A percentile compares a stretch with the other conserved stretches of the same genome.
These are phyloP conservation scores for Populus alba DNA, from an alignment of 345 rosid species.

Conservation along the genomic window DNA sequence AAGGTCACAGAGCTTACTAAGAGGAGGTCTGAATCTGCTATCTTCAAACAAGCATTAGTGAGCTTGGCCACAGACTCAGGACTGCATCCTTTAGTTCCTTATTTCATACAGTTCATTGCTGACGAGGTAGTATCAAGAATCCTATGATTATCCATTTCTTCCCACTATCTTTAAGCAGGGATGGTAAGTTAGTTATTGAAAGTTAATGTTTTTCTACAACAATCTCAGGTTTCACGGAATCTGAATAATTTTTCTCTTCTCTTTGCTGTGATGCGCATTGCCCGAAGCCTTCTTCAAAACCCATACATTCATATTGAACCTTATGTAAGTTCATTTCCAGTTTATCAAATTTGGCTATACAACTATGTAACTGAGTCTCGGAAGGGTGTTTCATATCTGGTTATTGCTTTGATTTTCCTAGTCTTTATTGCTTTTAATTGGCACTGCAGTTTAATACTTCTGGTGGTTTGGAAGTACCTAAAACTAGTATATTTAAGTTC, in stretches of 20 bases:
- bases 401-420: neutral
- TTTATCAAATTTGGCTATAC: constrained; percentile 5
- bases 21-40: constrained; percentile 40
- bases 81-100: constrained; percentile 72
- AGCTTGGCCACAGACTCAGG: constrained; percentile 77
- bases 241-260: constrained; percentile 53
- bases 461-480: constrained; percentile 1
- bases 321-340: constrained; percentile 54
- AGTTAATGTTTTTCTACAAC: constrained; percentile 12
- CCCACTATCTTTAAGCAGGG: neutral
- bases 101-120: constrained; percentile 59
- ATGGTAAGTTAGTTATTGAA: constrained; percentile 10
- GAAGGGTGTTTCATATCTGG: neutral
- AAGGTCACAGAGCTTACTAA: constrained; percentile 54
- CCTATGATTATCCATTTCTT: neutral
- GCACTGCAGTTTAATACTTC: neutral
- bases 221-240: constrained; percentile 55
- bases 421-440: neutral
- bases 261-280: constrained; percentile 67
- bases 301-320: constrained; percentile 79
- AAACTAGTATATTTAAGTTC: neutral
- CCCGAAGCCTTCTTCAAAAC: constrained; percentile 71
- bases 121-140: constrained; percentile 53
- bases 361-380: neutral
- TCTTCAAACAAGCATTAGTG: constrained; percentile 64